Evolutionary conservation across 176 grass and related monocot genomes (phyloP).

Genomic region (Stipa capillata): DNA sequence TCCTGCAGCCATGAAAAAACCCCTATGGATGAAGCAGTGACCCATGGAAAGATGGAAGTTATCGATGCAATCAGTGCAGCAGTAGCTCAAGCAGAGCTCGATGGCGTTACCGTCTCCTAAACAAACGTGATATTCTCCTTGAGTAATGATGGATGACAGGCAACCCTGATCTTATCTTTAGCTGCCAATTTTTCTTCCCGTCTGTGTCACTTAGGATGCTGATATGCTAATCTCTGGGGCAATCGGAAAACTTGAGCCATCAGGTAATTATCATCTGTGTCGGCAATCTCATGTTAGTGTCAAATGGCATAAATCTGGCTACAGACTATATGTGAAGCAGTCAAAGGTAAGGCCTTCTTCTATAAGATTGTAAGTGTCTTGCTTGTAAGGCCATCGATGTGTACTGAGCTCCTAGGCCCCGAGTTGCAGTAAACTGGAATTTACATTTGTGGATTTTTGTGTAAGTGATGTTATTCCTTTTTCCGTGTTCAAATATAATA

Average conservation of each 20-base stretch:
- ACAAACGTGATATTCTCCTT: neutral
- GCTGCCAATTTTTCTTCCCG: neutral
- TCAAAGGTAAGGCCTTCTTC: neutral
- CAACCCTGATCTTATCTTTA: neutral
- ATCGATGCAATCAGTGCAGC: conserved; percentile 63
- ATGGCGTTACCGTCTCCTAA: conserved; percentile 61
- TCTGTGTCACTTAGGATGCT: neutral
- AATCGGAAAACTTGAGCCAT: neutral
- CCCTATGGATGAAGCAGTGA: conserved; percentile 89
- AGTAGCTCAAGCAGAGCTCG: conserved; percentile 68
- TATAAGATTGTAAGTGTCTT: neutral
- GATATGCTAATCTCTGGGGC: neutral
- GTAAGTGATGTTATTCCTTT: neutral
- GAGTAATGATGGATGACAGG: conserved; percentile 1
- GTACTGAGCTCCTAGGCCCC: neutral
- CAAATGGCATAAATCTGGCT: neutral
- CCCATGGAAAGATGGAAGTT: conserved; percentile 75
- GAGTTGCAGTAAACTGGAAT: neutral
- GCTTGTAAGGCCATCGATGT: neutral
- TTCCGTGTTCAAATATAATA: neutral
- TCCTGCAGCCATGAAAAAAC: conserved; percentile 81
- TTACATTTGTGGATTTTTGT: neutral
- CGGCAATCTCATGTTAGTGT: neutral
- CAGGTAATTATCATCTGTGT: neutral
- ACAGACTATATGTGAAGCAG: neutral